phyloP scores from a whole-genome alignment of 192 early-diverging fungal species.

The Coemansia aciculifera region DNA sequence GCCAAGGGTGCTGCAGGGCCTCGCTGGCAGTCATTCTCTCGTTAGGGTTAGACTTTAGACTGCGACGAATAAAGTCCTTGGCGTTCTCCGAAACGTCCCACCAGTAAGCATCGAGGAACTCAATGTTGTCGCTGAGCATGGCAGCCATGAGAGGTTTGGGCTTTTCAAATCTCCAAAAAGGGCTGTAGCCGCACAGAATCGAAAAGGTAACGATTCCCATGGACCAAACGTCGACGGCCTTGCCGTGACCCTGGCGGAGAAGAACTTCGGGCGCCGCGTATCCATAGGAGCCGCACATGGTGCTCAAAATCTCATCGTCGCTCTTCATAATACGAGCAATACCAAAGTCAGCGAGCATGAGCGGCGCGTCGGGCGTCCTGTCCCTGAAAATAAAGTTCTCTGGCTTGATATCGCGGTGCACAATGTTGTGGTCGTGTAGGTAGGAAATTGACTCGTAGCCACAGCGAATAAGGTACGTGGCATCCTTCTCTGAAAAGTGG shows the following conservation, averaged over 20 bases:
- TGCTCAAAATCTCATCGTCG: conserved; percentile 69
- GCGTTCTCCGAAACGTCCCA: conserved; percentile 80
- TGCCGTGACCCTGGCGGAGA: conserved; percentile 78
- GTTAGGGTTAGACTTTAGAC: conserved; percentile 67
- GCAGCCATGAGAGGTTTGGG: conserved; percentile 60
- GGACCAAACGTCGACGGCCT: conserved; percentile 93
- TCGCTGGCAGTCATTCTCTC: conserved; percentile 76
- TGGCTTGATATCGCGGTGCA: conserved; percentile 84
- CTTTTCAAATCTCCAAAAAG: conserved; percentile 64
- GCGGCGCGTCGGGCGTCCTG: conserved; percentile 60
- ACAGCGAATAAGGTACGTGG: conserved; percentile 70
- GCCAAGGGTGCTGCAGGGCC: conserved; percentile 86
- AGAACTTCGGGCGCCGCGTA: conserved; percentile 87
- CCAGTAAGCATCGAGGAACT: conserved; percentile 76
- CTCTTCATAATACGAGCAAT: conserved; percentile 67
- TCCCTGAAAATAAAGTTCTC: conserved; percentile 85
- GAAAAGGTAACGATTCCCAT: conserved; percentile 91
- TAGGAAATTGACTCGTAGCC: conserved; percentile 78
- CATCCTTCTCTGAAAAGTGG: conserved; percentile 80
- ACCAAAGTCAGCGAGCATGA: conserved; percentile 88
- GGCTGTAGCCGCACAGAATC: conserved; percentile 80
- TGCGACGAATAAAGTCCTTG: conserved; percentile 69
- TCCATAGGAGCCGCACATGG: conserved; percentile 85
- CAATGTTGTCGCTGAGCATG: conserved; percentile 64
- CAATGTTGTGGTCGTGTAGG: conserved; percentile 82